A percentile compares a stretch with the other conserved stretches of the same genome.
phyloP scores from a whole-genome alignment of 2,329 filamentous ascomycete species.

The Aspergillus carbonarius region DNA sequence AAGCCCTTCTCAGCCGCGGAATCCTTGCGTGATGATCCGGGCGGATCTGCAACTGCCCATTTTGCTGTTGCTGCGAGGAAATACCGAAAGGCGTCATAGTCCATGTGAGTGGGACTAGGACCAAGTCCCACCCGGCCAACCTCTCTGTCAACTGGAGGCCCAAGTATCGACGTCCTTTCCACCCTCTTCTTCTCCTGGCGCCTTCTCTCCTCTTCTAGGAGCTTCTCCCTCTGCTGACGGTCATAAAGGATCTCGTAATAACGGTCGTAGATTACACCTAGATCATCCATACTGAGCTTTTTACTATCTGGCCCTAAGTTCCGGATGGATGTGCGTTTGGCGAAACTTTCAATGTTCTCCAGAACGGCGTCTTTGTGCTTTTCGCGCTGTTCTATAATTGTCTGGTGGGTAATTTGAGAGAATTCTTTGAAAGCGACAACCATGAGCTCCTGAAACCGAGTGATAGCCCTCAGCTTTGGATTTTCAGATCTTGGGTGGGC shows the following conservation, averaged over 20 bases:
- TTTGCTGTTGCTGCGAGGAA: constrained; percentile 86
- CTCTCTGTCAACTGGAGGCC: constrained; percentile 62
- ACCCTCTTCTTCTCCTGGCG: constrained; percentile 62
- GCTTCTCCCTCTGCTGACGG: constrained; percentile 76
- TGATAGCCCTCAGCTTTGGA: constrained; percentile 88
- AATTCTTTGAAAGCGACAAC: constrained; percentile 99
- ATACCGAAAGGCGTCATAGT: constrained; percentile 93
- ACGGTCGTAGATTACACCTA: constrained; percentile 87
- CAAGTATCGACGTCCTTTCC: constrained; percentile 41
- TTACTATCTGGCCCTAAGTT: constrained; percentile 97
- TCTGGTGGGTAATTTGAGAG: constrained; percentile 88
- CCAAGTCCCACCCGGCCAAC: constrained; percentile 85
- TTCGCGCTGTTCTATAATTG: constrained; percentile 80
- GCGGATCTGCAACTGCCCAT: constrained; percentile 90
- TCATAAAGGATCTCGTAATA: constrained; percentile 94
- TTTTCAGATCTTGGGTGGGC: constrained; percentile 96
- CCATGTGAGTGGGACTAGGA: constrained; percentile 89
- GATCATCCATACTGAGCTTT: constrained; percentile 76
- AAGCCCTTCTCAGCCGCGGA: constrained; percentile 52
- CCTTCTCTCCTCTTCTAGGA: constrained; percentile 72
- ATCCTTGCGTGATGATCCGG: constrained; percentile 58
- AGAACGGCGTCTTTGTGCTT: constrained; percentile 95
- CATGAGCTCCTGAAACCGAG: constrained; percentile 96
- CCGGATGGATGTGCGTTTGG: constrained; percentile 91
- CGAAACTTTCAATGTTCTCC: constrained; percentile 94